Evolutionary conservation across 352 stramenopile species (phyloP).

Genomic region (Aphanomyces euteiches): DNA sequence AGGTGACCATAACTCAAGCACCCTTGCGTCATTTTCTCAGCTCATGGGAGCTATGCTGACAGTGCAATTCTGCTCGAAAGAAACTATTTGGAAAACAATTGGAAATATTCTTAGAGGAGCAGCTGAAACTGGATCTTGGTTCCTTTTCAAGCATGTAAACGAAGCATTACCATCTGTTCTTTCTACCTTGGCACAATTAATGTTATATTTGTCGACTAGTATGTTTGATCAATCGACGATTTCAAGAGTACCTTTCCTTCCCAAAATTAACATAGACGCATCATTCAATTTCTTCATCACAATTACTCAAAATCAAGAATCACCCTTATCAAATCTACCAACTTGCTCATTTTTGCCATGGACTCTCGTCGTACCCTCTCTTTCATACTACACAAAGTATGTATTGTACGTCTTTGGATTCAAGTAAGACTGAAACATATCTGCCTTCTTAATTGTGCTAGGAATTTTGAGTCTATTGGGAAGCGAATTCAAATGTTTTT

Average conservation of each 20-base stretch:
- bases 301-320: background rate
- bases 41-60: slow-evolving; percentile 5
- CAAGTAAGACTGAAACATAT: background rate
- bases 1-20: background rate
- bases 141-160: background rate
- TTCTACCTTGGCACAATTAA: slow-evolving; percentile 4
- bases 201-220: slow-evolving; percentile 8
- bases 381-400: background rate
- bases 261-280: slow-evolving; percentile 3
- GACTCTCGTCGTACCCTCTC: background rate
- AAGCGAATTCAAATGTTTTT: slow-evolving; percentile 6
- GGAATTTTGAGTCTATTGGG: slow-evolving; percentile 9
- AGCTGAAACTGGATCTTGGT: slow-evolving; percentile 11
- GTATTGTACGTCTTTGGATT: slow-evolving; percentile 15
- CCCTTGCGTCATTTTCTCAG: background rate
- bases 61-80: slow-evolving; percentile 1
- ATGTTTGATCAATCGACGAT: background rate
- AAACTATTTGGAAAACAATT: background rate
- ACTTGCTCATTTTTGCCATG: slow-evolving; percentile 12
- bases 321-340: background rate
- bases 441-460: background rate
- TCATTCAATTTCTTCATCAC: slow-evolving; percentile 10
- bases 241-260: background rate
- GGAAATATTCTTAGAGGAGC: slow-evolving; percentile 10
- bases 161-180: background rate